A percentile compares a stretch with the other conserved stretches of the same genome.
Evolutionary conservation across 1,284 basidiomycete species (phyloP).

Genomic region (Malassezia nana): DNA sequence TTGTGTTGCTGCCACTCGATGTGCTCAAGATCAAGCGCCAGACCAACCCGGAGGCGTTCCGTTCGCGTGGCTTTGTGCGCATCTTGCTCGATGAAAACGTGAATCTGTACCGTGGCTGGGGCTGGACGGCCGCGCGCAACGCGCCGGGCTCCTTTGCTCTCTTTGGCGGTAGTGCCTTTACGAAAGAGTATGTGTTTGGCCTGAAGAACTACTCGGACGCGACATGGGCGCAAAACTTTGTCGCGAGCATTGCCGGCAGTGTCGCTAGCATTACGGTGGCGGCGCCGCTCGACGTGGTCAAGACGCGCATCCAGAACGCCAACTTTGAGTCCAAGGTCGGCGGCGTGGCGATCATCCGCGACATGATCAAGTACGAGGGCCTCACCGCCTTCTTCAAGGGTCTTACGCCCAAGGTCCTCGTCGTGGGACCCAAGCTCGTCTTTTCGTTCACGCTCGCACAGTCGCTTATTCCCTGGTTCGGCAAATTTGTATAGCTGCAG

Average conservation of each 20-base stretch:
- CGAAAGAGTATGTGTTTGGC: constrained; percentile 85
- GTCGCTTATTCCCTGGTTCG: constrained; percentile 84
- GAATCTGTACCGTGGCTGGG: constrained; percentile 89
- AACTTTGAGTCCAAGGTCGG: constrained; percentile 84
- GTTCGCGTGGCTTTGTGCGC: constrained; percentile 63
- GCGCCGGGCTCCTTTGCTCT: constrained; percentile 84
- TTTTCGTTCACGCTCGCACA: constrained; percentile 97
- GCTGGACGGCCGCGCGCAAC: constrained; percentile 96
- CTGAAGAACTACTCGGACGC: constrained; percentile 80
- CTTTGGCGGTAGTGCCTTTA: constrained; percentile 86
- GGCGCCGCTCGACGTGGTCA: constrained; percentile 88
- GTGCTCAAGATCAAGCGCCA: constrained; percentile 90
- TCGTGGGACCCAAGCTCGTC: constrained; percentile 93
- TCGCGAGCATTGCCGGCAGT: constrained; percentile 80
- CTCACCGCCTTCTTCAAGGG: constrained; percentile 87
- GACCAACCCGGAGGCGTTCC: constrained; percentile 45
- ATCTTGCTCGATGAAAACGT: constrained; percentile 84
- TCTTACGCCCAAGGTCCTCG: constrained; percentile 67
- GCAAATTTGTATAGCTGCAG: constrained; percentile 52
- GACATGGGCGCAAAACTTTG: constrained; percentile 73
- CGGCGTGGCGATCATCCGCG: constrained; percentile 74
- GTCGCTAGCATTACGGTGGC: constrained; percentile 92
- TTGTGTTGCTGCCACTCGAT: constrained; percentile 85
- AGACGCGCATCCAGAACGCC: constrained; percentile 80
- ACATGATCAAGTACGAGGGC: constrained; percentile 81